Base-by-base conservation (phyloP, 75 land plant genomes). In the Pinus tabuliformis region DNA sequence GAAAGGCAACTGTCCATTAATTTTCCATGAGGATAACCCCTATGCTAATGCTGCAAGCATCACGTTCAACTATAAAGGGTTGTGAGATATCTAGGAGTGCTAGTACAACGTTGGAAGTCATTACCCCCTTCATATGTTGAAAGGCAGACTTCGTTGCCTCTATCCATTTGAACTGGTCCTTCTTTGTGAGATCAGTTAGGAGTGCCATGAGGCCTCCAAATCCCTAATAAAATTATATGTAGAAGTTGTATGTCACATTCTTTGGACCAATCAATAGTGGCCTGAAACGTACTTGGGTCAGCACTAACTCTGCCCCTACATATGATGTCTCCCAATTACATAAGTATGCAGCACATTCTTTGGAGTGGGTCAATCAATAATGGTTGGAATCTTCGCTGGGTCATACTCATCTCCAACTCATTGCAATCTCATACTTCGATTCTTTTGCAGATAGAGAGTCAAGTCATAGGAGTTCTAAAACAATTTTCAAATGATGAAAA, bases 31-130 rank as follows among this genome's bases (percentile, higher is more conserved):
- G 68, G 2, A 81, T 77, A 60, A 26, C 77, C 9, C 80, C 70
- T 6, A 78, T 84, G 13, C 77, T 80, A 3, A 68, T 37, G 2
- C 75, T 61, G 6, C 26, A 74, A 56, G 80, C 83, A 84, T 81
- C 80, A 56, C 77, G 73, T 57, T 76, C 71, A 18, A 73, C 60
- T 64, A 61, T 70, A 70, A 81, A 84, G 8, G 72, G 20, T 39
- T 84, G 64, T 21, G 42, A 17, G 62, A 78, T 71, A 58, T 78
- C 28, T 59, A 76, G 78, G 15, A 84, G 59, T 37, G 56, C 75
- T 15, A 81, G 59, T 7, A 76, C 20, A 26, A 73, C 74, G 17
- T 76, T 77, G 21, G 13, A n/a, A 61, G 30, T 56, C 39, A 81
- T 18, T 26, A 45, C 76, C 36, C 36, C 16, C 49, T 85, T 85